Percentiles rank a stretch among this genome's conserved stretches.
Conservation (phyloP, 2,329 filamentous ascomycete genomes). For the Xylogone sp. region DNA sequence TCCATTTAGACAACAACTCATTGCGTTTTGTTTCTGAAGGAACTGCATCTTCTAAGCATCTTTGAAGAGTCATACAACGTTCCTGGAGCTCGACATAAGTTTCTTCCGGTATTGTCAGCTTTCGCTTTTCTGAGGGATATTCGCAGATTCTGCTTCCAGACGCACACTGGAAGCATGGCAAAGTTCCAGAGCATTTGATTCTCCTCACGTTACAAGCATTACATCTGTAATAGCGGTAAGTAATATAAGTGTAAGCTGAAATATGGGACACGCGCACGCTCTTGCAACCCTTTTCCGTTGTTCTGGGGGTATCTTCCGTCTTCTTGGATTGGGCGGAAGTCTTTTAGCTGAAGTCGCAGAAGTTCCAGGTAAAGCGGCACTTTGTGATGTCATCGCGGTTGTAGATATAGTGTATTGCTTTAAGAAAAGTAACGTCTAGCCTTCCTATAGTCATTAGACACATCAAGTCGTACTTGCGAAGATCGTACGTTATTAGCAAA, state of each 20-base stretch:
- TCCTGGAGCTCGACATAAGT: conserved; percentile 1
- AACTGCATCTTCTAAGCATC: neutral
- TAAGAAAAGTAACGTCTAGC: too few species aligned
- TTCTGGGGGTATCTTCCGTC: neutral
- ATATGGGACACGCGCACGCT: neutral
- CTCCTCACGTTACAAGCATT: neutral
- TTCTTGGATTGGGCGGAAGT: neutral
- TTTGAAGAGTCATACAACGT: neutral
- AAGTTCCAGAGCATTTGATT: neutral
- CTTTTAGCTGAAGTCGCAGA: neutral
- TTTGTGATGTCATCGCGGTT: too few species aligned
- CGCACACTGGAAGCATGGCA: neutral
- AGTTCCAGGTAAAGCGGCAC: neutral
- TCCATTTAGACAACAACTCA: neutral
- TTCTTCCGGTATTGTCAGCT: neutral
- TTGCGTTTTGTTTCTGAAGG: neutral
- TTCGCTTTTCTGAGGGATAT: neutral
- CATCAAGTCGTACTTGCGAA: too few species aligned
- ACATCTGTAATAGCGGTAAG: neutral
- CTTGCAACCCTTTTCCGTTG: neutral
- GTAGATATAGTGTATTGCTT: too few species aligned
- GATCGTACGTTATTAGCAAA: too few species aligned
- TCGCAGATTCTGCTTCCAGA: neutral
- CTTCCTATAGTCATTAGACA: too few species aligned
- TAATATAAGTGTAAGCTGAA: neutral